Percentiles rank a stretch among this genome's conserved stretches.
Evolutionary conservation across 2,329 filamentous ascomycete genomes (phyloP).

Genomic region (Cladosporium halotolerans): DNA sequence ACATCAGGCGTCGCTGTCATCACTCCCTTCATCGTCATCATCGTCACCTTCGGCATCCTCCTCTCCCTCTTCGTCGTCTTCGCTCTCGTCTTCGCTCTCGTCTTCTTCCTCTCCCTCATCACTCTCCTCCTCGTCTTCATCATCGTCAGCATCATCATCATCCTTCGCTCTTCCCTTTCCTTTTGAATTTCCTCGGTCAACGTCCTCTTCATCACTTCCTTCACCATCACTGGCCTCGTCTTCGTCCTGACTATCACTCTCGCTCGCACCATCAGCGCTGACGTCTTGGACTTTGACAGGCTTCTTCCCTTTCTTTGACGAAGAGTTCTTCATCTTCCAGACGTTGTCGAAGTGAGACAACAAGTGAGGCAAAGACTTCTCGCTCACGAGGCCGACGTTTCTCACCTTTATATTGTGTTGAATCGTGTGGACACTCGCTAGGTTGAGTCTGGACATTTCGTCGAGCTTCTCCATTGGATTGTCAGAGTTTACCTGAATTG

Average conservation of each 20-base stretch:
- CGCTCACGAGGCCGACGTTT: slow-evolving; percentile 17
- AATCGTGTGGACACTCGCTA: slow-evolving; percentile 18
- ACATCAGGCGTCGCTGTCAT: too few species aligned
- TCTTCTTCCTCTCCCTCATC: neutral
- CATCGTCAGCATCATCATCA: slow-evolving; percentile 14
- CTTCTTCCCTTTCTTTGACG: too few species aligned
- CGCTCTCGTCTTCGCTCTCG: neutral
- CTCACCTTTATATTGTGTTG: slow-evolving; percentile 22
- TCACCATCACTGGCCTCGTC: too few species aligned
- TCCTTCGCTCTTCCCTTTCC: neutral
- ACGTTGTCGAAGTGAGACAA: slow-evolving; percentile 4
- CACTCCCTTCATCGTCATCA: neutral
- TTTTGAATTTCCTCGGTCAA: too few species aligned
- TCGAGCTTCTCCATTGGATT: slow-evolving; percentile 7
- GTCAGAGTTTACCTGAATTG: slow-evolving; percentile 18
- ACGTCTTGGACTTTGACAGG: too few species aligned
- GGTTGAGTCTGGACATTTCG: slow-evolving; percentile 16
- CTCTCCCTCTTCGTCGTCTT: neutral
- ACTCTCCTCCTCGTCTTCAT: neutral
- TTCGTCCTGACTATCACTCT: too few species aligned
- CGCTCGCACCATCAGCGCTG: neutral
- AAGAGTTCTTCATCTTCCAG: neutral
- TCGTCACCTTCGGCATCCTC: neutral
- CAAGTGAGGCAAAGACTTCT: slow-evolving; percentile 2
- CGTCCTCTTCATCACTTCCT: too few species aligned